Evolutionary conservation across 2,329 filamentous ascomycete species (phyloP).

Genomic region (Ambrosiella xylebori): DNA sequence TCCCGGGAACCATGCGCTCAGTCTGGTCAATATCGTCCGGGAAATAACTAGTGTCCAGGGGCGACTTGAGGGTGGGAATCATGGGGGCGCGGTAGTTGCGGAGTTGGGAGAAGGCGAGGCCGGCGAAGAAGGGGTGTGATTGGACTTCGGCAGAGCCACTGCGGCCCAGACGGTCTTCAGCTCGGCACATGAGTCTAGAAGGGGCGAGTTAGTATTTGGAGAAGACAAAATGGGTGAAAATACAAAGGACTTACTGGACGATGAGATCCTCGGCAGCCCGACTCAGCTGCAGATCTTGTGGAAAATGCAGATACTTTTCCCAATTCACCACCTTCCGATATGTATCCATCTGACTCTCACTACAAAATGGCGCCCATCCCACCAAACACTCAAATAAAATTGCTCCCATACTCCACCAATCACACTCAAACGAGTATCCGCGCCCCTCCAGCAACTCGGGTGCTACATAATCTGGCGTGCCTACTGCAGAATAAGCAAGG

Average conservation of each 20-base stretch:
- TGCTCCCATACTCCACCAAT: conserved; percentile 97
- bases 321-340: conserved; percentile 99
- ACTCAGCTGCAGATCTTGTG: conserved; percentile 79
- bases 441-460: conserved; percentile 96
- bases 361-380: conserved; percentile 97
- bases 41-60: conserved; percentile 96
- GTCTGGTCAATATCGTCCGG: conserved; percentile 97
- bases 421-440: conserved; percentile 90
- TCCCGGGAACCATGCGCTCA: conserved; percentile 27
- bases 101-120: conserved; percentile 85
- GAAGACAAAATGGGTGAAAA: conserved; percentile 19
- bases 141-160: conserved; percentile 85
- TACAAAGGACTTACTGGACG: conserved; percentile 46
- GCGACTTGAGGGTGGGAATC: conserved; percentile 80
- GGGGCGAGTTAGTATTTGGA: conserved; percentile 11
- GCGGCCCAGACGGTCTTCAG: conserved; percentile 77
- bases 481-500: conserved; percentile 96
- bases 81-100: conserved; percentile 90
- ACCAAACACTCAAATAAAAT: conserved; percentile 99
- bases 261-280: conserved; percentile 84
- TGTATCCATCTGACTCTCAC: conserved; percentile 91
- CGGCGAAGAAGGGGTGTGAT: conserved; percentile 85
- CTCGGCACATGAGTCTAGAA: conserved; percentile 74
- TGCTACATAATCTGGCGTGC: conserved; percentile 95
- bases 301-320: conserved; percentile 90